A percentile compares a stretch with the other conserved stretches of the same genome.
Conservation (phyloP, 2,329 filamentous ascomycete genomes). For the Chlorencoelia australis region DNA sequence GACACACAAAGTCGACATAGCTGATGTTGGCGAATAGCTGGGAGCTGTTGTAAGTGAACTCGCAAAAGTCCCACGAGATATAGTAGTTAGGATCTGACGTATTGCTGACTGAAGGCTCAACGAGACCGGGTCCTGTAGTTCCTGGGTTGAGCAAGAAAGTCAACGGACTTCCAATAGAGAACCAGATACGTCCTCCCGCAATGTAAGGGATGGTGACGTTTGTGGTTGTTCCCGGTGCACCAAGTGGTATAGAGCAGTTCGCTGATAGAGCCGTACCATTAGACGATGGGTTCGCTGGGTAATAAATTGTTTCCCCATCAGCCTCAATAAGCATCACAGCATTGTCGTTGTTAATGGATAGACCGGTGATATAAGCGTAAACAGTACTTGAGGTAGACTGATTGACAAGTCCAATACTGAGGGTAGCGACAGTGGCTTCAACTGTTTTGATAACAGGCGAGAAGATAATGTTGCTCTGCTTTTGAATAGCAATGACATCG, state of each 20-base stretch:
- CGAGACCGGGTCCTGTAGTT: constrained; percentile 57
- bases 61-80: constrained; percentile 54
- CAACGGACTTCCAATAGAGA: constrained; percentile 48
- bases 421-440: constrained; percentile 22
- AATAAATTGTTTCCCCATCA: constrained; percentile 58
- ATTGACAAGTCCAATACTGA: constrained; percentile 56
- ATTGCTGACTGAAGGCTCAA: constrained; percentile 68
- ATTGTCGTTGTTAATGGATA: constrained; percentile 47
- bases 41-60: constrained; percentile 52
- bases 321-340: constrained; percentile 51
- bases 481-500: constrained; percentile 11
- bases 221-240: constrained; percentile 48
- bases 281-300: constrained; percentile 45
- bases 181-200: constrained; percentile 64
- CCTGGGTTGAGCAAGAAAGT: constrained; percentile 57
- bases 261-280: constrained; percentile 40
- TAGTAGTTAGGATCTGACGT: constrained; percentile 49
- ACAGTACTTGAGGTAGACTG: constrained; percentile 51
- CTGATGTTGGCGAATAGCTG: constrained; percentile 60
- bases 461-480: constrained; percentile 9
- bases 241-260: constrained; percentile 55
- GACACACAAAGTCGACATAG: constrained; percentile 63
- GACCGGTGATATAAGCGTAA: constrained; percentile 63
- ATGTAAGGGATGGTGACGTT: constrained; percentile 59
- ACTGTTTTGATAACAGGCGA: constrained; percentile 6